Evolutionary conservation across 306 rosid species (phyloP).

Genomic region (Pyrus betulifolia): DNA sequence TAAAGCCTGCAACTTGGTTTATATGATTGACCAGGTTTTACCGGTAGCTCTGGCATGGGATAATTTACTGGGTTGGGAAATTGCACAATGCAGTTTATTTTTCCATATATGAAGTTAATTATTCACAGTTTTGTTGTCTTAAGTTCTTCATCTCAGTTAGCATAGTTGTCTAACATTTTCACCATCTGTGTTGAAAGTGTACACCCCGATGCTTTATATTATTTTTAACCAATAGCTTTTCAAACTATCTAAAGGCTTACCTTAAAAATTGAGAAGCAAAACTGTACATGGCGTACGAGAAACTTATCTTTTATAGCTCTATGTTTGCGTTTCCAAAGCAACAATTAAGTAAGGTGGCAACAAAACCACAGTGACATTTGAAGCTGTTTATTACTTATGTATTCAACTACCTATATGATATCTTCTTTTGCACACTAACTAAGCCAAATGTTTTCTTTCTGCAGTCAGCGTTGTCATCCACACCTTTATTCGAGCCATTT

Average conservation of each 20-base stretch:
- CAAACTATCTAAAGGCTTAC: background rate
- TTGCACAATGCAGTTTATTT: background rate
- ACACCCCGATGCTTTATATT: background rate
- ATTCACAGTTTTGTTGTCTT: background rate
- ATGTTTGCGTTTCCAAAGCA: background rate
- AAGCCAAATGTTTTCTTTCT: slow-evolving; percentile 17
- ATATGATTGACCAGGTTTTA: background rate
- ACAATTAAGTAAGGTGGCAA: background rate
- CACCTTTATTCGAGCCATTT: slow-evolving; percentile 74
- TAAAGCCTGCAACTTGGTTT: background rate
- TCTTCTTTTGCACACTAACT: slow-evolving; percentile 2
- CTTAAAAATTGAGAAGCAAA: background rate
- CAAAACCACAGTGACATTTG: background rate
- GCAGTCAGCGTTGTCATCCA: slow-evolving; percentile 79
- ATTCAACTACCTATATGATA: background rate
- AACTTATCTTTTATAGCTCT: background rate
- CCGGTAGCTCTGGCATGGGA: background rate
- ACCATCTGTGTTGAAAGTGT: background rate
- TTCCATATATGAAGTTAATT: background rate
- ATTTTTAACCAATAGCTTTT: background rate
- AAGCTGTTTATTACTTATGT: background rate
- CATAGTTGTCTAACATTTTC: background rate
- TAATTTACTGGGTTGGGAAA: background rate
- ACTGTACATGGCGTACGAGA: background rate
- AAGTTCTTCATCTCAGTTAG: background rate